Evolutionary conservation across 2,329 filamentous ascomycete genomes (phyloP).

Genomic region (Hypoxylon sp.): DNA sequence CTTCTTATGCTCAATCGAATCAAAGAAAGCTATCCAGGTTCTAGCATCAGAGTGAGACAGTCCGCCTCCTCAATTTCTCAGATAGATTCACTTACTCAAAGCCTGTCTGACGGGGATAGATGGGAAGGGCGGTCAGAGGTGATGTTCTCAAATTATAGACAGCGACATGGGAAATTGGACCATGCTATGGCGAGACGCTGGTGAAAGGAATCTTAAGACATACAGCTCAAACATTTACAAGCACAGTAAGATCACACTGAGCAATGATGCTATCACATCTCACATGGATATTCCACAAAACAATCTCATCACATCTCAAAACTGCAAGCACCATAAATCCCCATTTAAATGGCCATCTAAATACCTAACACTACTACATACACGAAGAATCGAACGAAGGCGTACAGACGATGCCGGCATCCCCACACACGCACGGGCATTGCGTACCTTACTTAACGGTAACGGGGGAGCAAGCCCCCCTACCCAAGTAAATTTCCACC

Average conservation of each 20-base stretch:
- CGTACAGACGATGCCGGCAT: background rate
- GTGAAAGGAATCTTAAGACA: background rate
- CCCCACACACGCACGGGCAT: background rate
- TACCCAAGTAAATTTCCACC: background rate
- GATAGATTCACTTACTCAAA: background rate
- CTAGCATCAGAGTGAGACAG: slow-evolving; percentile 10
- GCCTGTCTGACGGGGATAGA: background rate
- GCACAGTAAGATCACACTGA: background rate
- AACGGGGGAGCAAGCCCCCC: background rate
- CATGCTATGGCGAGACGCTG: background rate
- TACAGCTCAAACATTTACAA: background rate
- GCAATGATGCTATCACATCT: background rate
- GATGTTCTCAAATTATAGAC: background rate
- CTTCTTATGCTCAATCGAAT: background rate
- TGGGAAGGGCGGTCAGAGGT: background rate
- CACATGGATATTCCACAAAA: background rate
- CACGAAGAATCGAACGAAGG: slow-evolving; percentile 45
- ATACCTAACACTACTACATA: slow-evolving; percentile 36
- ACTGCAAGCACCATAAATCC: slow-evolving; percentile 24
- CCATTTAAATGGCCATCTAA: slow-evolving; percentile 45
- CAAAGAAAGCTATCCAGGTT: slow-evolving; percentile 8
- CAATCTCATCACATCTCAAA: background rate
- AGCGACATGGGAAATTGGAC: background rate
- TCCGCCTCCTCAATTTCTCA: background rate
- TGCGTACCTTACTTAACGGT: no score